phyloP scores from a whole-genome alignment of 139 green algal genomes.

The Chlamydomonas sp. region DNA sequence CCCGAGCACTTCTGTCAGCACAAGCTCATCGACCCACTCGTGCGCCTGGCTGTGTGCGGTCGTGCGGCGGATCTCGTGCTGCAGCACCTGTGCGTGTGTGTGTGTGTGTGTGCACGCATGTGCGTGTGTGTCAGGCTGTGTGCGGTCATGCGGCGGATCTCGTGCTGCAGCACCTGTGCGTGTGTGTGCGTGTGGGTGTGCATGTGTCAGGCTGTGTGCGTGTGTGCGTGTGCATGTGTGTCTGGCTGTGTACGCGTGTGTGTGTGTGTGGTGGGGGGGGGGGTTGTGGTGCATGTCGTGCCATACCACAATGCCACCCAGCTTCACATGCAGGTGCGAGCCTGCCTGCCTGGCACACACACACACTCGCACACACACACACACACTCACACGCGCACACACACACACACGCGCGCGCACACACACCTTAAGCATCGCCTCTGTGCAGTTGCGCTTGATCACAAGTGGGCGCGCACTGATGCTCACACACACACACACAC shows the following conservation, averaged over 20 bases:
- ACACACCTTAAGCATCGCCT: slow-evolving; percentile 54
- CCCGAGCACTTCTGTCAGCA: slow-evolving; percentile 46
- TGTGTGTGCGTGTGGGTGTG: no score
- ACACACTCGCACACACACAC: no score
- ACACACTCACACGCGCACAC: not conserved
- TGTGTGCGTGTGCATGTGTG: no score
- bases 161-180: slow-evolving; percentile 52
- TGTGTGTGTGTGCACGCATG: no score
- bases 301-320: not conserved
- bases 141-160: slow-evolving; percentile 49
- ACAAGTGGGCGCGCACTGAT: slow-evolving; percentile 32
- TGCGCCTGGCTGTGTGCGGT: slow-evolving; percentile 38
- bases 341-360: not conserved
- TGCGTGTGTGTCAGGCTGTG: slow-evolving; percentile 35
- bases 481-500: no score
- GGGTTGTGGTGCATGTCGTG: not conserved
- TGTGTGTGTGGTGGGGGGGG: not conserved
- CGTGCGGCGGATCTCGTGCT: slow-evolving; percentile 55
- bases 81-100: slow-evolving; percentile 48
- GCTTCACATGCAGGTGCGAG: not conserved
- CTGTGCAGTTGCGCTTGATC: slow-evolving; percentile 49
- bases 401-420: not conserved
- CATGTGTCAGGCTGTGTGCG: no score
- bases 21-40: slow-evolving; percentile 49
- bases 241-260: slow-evolving; percentile 33